Base-by-base conservation (phyloP, 345 rosid genomes). In the Hibiscus tridactylites region DNA sequence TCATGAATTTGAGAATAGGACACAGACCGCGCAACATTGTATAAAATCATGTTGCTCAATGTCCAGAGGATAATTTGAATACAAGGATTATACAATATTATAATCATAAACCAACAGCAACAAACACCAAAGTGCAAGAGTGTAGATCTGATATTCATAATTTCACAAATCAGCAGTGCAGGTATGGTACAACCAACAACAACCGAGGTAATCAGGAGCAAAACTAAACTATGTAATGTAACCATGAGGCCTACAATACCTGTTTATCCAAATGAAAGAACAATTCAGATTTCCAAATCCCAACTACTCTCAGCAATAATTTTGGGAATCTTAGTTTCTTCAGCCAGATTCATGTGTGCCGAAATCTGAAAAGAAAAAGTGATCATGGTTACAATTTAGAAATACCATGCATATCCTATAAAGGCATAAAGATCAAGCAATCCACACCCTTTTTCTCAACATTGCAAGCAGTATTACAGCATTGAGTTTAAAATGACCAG, bases 231-330 rank as follows among this genome's bases (percentile, higher is more conserved):
- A 39, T 8, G 44, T 39, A 39, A 39, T 39, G 44, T 9, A 39
- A 39, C 44, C 44, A 39, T 39, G 44, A 7, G 42, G 42, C 8
- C 46, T 42, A 31, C 1, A n/a, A 13, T 49, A 52, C 60, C 74
- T 68, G 60, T 75, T 56, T 39, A 26, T 75, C 73, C 63, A 79
- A 67, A 9, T 54, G 59, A 6, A 68, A 60, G 28, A 19, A 56
- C 61, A 56, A 17, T 24, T 73, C 75, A 73, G 53, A 73, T 33
- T 53, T 73, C 75, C 59, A 63, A 13, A 16, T 64, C 68, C 70
- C 75, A 73, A 73, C 37, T 62, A 64, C 69, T 73, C 68, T 73
- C 75, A 1, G 70, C 37, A 64, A 56, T 7, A 17, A 73, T 7
- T 33, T 63, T 73, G 1, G 75, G 75, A 5, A n/a, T 4, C 60